These are phyloP conservation scores for Houttuynia cordata DNA, from an alignment of 164 flowering plant species.

Conservation along the genomic window DNA sequence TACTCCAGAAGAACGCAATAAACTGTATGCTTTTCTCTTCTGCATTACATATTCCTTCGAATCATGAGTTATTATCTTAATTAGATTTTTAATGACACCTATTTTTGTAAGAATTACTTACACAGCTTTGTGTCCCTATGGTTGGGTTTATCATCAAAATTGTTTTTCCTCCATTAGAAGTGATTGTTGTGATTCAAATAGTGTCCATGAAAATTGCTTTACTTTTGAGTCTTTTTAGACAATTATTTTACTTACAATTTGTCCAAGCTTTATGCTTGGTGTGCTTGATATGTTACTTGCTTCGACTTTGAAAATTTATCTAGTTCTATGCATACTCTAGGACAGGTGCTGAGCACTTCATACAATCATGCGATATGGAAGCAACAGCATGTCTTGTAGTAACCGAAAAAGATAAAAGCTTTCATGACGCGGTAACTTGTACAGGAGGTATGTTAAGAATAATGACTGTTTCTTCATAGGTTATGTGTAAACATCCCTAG, in stretches of 20 bases:
- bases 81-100: constrained; percentile 3
- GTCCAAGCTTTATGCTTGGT: neutral
- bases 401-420: constrained; percentile 14
- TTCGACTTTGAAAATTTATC: no score
- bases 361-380: constrained; percentile 23
- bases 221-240: no score
- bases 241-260: neutral
- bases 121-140: no score
- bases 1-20: constrained; percentile 40
- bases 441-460: neutral
- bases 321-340: constrained; percentile 22
- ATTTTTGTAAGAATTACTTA: no score
- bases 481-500: no score
- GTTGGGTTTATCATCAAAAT: no score
- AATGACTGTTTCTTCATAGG: neutral
- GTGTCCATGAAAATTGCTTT: no score
- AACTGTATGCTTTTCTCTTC: constrained; percentile 31
- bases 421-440: constrained; percentile 10
- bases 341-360: constrained; percentile 24
- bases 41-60: no score
- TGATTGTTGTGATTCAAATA: neutral
- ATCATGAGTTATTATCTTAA: neutral
- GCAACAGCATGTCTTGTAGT: constrained; percentile 22
- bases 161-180: neutral
- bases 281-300: neutral